phyloP scores from a whole-genome alignment of 208 protist species.

The Hexamita inflata region DNA sequence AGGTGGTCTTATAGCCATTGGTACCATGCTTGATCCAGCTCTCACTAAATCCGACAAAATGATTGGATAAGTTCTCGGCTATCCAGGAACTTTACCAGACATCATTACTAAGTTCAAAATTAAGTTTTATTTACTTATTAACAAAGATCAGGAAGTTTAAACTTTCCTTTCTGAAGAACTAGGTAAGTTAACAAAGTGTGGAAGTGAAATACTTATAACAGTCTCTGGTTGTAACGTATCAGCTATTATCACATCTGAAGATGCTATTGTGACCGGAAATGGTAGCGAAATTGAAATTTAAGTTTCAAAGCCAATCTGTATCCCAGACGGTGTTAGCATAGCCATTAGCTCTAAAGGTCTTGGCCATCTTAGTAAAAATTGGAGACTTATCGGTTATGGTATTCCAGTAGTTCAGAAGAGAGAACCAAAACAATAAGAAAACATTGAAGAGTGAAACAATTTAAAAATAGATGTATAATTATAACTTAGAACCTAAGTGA shows the following conservation, averaged over 20 bases:
- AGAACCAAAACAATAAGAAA: background rate
- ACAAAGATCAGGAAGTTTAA: background rate
- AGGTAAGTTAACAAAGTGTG: background rate
- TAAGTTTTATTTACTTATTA: slow-evolving; percentile 77
- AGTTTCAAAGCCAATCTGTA: no score
- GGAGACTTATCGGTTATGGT: no score
- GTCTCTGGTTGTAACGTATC: background rate
- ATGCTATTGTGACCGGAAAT: no score
- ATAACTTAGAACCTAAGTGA: background rate
- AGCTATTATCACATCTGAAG: no score
- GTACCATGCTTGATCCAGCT: slow-evolving; percentile 95
- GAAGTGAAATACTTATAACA: background rate
- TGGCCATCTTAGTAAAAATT: no score
- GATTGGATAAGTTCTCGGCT: slow-evolving; percentile 73
- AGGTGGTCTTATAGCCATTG: slow-evolving; percentile 91
- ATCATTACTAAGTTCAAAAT: slow-evolving; percentile 91
- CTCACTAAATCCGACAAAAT: slow-evolving; percentile 89
- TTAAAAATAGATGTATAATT: background rate
- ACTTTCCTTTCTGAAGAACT: background rate
- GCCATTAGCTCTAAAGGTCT: no score
- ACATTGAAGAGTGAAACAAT: background rate
- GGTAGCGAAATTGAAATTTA: no score
- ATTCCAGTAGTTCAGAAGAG: no score
- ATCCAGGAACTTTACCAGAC: slow-evolving; percentile 65
- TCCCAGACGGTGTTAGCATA: no score